Percentiles rank a stretch among this genome's conserved stretches.
Conservation (phyloP, 2,329 filamentous ascomycete genomes). For the Colletotrichum sp. region DNA sequence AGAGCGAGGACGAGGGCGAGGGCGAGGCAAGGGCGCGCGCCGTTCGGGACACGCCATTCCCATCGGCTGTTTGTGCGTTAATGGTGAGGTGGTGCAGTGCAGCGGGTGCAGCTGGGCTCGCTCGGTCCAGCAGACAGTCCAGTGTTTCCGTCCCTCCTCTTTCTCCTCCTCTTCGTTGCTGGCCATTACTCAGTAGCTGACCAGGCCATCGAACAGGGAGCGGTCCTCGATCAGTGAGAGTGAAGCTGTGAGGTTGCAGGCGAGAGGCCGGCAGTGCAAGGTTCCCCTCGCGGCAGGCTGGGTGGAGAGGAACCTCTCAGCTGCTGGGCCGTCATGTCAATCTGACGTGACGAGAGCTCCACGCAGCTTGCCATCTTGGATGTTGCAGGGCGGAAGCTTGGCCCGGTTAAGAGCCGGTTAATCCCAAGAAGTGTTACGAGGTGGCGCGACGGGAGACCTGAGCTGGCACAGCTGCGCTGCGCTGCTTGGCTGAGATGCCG, state of each 20-base stretch:
- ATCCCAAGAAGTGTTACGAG: neutral
- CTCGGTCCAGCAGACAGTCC: neutral
- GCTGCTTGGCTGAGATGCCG: neutral
- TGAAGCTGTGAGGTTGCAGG: constrained; percentile 4
- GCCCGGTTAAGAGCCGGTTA: constrained; percentile 13
- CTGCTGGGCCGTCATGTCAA: constrained; percentile 7
- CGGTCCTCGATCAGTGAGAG: neutral
- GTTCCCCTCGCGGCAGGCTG: constrained; percentile 8
- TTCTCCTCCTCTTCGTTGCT: neutral
- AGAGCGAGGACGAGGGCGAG: neutral
- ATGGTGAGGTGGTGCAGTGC: neutral
- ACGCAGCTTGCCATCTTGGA: neutral
- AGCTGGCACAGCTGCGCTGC: neutral
- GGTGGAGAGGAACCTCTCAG: constrained; percentile 4
- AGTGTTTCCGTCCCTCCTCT: neutral
- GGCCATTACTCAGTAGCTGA: neutral
- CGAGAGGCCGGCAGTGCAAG: neutral
- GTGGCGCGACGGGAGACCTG: neutral
- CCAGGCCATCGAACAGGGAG: neutral
- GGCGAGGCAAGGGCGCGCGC: neutral
- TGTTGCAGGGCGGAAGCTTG: constrained; percentile 9
- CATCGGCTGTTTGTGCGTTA: neutral
- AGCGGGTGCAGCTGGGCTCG: neutral
- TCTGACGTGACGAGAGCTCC: constrained; percentile 19
- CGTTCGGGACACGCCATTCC: constrained; percentile 15